A percentile compares a stretch with the other conserved stretches of the same genome.
Evolutionary conservation across 805 yeast genomes (phyloP).

Genomic region (Candida sakaeoensis): DNA sequence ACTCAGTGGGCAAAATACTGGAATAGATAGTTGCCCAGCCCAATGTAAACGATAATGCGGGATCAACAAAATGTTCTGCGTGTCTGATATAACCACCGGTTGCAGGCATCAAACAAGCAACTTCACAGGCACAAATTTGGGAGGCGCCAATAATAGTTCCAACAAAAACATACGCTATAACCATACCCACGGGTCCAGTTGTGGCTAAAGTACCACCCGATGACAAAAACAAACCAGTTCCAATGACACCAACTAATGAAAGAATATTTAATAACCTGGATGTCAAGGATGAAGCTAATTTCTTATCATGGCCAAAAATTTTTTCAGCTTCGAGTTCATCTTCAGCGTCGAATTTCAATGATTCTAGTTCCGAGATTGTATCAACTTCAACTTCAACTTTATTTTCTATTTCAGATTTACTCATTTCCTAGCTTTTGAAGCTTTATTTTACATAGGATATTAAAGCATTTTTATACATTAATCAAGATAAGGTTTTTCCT

Average conservation of each 20-base stretch:
- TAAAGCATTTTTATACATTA: neutral
- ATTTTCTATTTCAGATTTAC: neutral
- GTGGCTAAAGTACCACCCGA: slow-evolving; percentile 46
- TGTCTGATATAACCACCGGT: slow-evolving; percentile 35
- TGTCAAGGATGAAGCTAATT: slow-evolving; percentile 14
- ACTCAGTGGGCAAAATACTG: slow-evolving; percentile 34
- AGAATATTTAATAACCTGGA: slow-evolving; percentile 20
- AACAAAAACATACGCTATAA: slow-evolving; percentile 46
- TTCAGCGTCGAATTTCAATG: neutral
- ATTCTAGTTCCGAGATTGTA: slow-evolving; percentile 1
- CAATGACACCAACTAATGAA: slow-evolving; percentile 27
- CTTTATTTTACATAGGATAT: neutral
- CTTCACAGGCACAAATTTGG: slow-evolving; percentile 39
- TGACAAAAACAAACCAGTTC: slow-evolving; percentile 46
- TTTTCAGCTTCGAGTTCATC: slow-evolving; percentile 3
- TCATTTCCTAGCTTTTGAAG: neutral
- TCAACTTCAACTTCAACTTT: neutral
- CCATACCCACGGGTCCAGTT: slow-evolving; percentile 43
- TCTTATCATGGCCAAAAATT: slow-evolving; percentile 14
- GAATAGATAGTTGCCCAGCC: slow-evolving; percentile 43
- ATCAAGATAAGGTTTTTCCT: neutral
- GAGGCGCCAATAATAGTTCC: slow-evolving; percentile 40
- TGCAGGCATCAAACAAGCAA: slow-evolving; percentile 34
- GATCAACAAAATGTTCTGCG: slow-evolving; percentile 38
- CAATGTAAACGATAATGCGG: slow-evolving; percentile 44